A percentile compares a stretch with the other conserved stretches of the same genome.
Conservation (phyloP, 2,329 filamentous ascomycete genomes). For the Metarhizium humberi region DNA sequence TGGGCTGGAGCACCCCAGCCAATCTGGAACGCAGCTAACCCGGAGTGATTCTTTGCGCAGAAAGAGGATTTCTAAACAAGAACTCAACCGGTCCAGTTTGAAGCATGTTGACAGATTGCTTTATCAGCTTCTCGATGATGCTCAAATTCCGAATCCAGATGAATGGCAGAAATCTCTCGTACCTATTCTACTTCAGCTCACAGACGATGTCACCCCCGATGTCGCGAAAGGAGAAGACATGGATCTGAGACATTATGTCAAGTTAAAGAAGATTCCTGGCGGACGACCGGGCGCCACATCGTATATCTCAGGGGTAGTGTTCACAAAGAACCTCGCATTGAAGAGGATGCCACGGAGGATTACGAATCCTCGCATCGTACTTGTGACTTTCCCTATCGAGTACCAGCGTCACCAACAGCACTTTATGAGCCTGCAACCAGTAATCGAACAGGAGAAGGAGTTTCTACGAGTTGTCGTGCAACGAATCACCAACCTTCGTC, state of each 20-base stretch:
- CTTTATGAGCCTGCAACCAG: slow-evolving; percentile 96
- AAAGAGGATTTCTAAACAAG: slow-evolving; percentile 61
- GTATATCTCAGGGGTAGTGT: slow-evolving; percentile 95
- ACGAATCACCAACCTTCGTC: slow-evolving; percentile 76
- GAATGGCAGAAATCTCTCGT: slow-evolving; percentile 88
- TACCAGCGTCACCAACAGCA: slow-evolving; percentile 81
- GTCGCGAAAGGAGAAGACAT: slow-evolving; percentile 88
- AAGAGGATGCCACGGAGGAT: slow-evolving; percentile 95
- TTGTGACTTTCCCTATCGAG: slow-evolving; percentile 91
- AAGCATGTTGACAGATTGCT: slow-evolving; percentile 82
- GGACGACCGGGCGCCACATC: slow-evolving; percentile 82
- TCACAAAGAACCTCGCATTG: slow-evolving; percentile 90
- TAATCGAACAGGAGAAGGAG: slow-evolving; percentile 93
- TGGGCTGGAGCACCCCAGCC: slow-evolving; percentile 34
- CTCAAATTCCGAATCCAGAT: slow-evolving; percentile 58
- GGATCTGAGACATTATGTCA: slow-evolving; percentile 95
- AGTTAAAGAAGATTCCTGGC: slow-evolving; percentile 91
- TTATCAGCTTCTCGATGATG: slow-evolving; percentile 72
- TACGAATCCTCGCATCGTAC: slow-evolving; percentile 72
- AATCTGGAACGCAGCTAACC: slow-evolving; percentile 44
- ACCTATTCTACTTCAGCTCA: slow-evolving; percentile 82
- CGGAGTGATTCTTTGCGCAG: slow-evolving; percentile 78
- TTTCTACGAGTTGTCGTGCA: slow-evolving; percentile 87
- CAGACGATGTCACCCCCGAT: slow-evolving; percentile 90
- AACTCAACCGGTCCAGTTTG: slow-evolving; percentile 79